These are phyloP conservation scores for Aspergillus texensis DNA, from an alignment of 2,329 filamentous ascomycete genomes.

Conservation along the genomic window DNA sequence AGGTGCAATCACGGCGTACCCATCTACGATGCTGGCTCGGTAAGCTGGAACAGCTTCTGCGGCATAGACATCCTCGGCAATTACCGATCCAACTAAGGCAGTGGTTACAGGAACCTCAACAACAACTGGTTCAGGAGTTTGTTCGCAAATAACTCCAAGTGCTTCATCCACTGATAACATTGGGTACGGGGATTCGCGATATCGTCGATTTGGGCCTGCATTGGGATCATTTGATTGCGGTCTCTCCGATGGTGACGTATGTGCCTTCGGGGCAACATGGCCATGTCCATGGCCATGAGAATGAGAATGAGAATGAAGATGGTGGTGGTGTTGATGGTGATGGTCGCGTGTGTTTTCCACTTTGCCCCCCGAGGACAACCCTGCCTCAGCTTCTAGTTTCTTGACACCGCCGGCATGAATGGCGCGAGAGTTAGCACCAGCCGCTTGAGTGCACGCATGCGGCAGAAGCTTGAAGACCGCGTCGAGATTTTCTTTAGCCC, in stretches of 20 bases:
- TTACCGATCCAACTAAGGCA: slow-evolving; percentile 71
- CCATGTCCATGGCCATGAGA: slow-evolving; percentile 65
- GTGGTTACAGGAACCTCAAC: slow-evolving; percentile 64
- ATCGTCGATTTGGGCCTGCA: slow-evolving; percentile 66
- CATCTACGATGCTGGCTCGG: slow-evolving; percentile 93
- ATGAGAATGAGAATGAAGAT: slow-evolving; percentile 61
- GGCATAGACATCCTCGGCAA: slow-evolving; percentile 81
- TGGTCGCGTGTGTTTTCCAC: slow-evolving; percentile 31
- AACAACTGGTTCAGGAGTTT: slow-evolving; percentile 67
- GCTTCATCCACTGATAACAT: slow-evolving; percentile 89
- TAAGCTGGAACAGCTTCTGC: slow-evolving; percentile 87
- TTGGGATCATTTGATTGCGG: slow-evolving; percentile 62
- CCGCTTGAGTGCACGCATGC: slow-evolving; percentile 89
- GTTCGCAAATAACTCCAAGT: slow-evolving; percentile 68
- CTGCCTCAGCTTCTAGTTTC: slow-evolving; percentile 82
- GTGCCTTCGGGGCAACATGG: slow-evolving; percentile 66
- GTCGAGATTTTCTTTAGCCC: slow-evolving; percentile 89
- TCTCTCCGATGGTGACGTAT: slow-evolving; percentile 66
- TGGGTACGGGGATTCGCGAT: slow-evolving; percentile 85
- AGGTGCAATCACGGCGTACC: slow-evolving; percentile 77
- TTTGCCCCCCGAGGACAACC: slow-evolving; percentile 48
- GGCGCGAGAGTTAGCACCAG: slow-evolving; percentile 76
- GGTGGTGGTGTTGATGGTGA: slow-evolving; percentile 51
- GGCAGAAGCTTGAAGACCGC: slow-evolving; percentile 87
- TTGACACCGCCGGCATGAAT: slow-evolving; percentile 80